Percentiles rank a stretch among this genome's conserved stretches.
phyloP scores from a whole-genome alignment of 805 yeast genomes.

The Metschnikowia gruessii region DNA sequence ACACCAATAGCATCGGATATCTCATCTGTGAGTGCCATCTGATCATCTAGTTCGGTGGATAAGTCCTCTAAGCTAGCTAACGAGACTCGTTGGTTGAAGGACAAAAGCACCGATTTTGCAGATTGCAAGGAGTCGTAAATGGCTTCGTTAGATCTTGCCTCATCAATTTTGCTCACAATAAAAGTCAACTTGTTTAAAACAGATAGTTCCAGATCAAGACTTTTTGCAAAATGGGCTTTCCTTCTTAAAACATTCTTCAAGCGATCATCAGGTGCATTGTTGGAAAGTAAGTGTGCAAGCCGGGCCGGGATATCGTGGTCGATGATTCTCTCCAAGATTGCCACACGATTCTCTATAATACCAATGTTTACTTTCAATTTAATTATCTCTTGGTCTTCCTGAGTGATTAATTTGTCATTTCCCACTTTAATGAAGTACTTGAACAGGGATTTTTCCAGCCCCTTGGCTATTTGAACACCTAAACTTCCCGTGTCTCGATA shows the following conservation, averaged over 20 bases:
- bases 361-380: constrained; percentile 24
- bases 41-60: constrained; percentile 29
- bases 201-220: constrained; percentile 20
- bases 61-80: constrained; percentile 28
- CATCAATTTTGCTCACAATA: constrained; percentile 34
- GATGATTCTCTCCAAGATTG: constrained; percentile 22
- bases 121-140: constrained; percentile 26
- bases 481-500: constrained; percentile 23
- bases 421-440: constrained; percentile 22
- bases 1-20: constrained; percentile 25
- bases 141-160: constrained; percentile 30
- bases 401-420: constrained; percentile 16
- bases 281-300: constrained; percentile 18
- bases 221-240: constrained; percentile 16
- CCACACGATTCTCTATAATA: constrained; percentile 20
- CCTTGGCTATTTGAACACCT: neutral
- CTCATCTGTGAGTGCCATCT: constrained; percentile 28
- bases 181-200: constrained; percentile 23
- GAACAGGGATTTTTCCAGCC: constrained; percentile 11
- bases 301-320: constrained; percentile 17
- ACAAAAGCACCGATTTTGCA: constrained; percentile 26
- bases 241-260: constrained; percentile 20
- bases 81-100: constrained; percentile 28
- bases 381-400: constrained; percentile 32
- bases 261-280: constrained; percentile 19